Conservation (phyloP, 78 protist species). For the Dictyostelium capitatum region DNA sequence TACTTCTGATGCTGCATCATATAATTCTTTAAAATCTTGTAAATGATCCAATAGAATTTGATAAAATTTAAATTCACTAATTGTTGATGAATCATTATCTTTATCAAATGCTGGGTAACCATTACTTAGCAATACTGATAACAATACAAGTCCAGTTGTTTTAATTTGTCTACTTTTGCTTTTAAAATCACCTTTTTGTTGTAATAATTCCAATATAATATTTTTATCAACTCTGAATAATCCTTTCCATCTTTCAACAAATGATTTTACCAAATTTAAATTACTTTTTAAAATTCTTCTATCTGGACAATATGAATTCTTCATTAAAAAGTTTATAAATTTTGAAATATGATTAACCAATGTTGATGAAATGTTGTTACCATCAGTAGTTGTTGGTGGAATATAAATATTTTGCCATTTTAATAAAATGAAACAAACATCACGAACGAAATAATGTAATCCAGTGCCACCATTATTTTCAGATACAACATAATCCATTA, state of each 20-base stretch:
- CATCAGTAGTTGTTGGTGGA: neutral
- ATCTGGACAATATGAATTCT: slow-evolving; percentile 32
- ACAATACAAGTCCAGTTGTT: slow-evolving; percentile 56
- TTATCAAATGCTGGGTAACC: slow-evolving; percentile 54
- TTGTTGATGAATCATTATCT: neutral
- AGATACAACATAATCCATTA: slow-evolving; percentile 45
- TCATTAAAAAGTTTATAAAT: slow-evolving; percentile 55
- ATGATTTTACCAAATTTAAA: slow-evolving; percentile 59
- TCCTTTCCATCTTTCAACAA: slow-evolving; percentile 79
- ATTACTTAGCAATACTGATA: slow-evolving; percentile 64
- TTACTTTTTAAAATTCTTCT: slow-evolving; percentile 62
- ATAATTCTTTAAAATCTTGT: slow-evolving; percentile 52
- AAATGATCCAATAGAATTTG: slow-evolving; percentile 42
- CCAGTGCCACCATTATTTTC: slow-evolving; percentile 64
- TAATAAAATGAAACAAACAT: slow-evolving; percentile 54
- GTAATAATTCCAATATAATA: slow-evolving; percentile 12
- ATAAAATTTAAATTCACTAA: slow-evolving; percentile 66
- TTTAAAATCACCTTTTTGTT: slow-evolving; percentile 45
- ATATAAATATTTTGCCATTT: slow-evolving; percentile 53
- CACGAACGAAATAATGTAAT: slow-evolving; percentile 83
- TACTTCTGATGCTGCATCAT: slow-evolving; percentile 68
- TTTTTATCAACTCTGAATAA: slow-evolving; percentile 27
- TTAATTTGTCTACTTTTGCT: slow-evolving; percentile 33
- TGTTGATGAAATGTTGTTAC: neutral
- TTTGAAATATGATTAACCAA: neutral